These are phyloP conservation scores for Smittium mucronatum DNA, from an alignment of 371 early-diverging fungal genomes.

Conservation along the genomic window DNA sequence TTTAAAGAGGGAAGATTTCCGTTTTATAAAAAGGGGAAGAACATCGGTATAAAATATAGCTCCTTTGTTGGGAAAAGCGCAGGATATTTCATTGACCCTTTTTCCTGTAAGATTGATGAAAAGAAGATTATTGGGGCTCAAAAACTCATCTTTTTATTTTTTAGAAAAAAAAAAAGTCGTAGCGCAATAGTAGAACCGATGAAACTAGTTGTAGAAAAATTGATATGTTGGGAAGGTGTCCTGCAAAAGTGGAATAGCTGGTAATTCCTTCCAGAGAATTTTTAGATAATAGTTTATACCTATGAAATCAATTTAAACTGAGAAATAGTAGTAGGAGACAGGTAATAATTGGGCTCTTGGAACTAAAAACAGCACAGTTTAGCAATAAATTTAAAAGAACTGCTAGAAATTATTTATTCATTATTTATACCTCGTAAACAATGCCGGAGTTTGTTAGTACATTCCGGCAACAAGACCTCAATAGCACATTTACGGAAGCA, in stretches of 20 bases:
- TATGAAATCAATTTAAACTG: background rate
- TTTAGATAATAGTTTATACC: background rate
- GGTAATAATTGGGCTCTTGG: background rate
- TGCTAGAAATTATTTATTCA: background rate
- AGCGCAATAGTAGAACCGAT: background rate
- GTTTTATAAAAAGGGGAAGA: background rate
- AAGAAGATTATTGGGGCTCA: background rate
- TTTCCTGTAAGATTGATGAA: background rate
- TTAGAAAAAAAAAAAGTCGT: background rate
- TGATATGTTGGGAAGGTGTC: background rate
- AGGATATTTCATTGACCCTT: constrained; percentile 7
- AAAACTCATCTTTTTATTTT: background rate
- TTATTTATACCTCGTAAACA: background rate
- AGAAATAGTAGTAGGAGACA: background rate
- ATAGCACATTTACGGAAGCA: background rate
- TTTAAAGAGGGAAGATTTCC: background rate
- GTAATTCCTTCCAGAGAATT: background rate
- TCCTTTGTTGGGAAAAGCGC: constrained; percentile 11
- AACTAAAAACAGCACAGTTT: background rate
- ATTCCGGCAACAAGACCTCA: background rate
- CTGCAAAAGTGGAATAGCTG: background rate
- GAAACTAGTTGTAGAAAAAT: background rate
- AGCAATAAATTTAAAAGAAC: constrained; percentile 2
- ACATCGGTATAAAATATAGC: background rate
- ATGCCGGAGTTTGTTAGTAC: background rate